Evolutionary conservation across 768 basidiomycete species (phyloP), one percentile per base, ranked within the genome.

Genomic region (Tricholoma flavovirens): DNA sequence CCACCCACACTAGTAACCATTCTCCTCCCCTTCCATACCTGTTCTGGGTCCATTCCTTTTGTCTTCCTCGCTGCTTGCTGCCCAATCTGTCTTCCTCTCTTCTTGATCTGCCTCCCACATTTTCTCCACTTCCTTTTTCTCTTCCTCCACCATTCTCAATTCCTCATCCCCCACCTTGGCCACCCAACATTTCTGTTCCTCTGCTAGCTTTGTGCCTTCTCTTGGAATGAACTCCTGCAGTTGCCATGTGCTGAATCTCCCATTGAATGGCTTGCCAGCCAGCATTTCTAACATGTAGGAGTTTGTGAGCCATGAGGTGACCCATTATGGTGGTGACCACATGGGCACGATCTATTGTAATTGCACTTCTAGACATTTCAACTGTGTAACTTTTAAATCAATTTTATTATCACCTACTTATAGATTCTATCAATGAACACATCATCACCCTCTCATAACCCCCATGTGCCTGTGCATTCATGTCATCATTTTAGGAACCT

Each of bases 331-430:
- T 10, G 54, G 51, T 1, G 69, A 72, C 69, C 70, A 75, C 22
- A 59, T 66, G 1, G 67, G 67, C 7, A 62, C 17, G 4, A 74
- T 46, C 51, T 75, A n/a, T n/a, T n/a, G n/a, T n/a, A n/a, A n/a
- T n/a, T n/a, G n/a, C n/a, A n/a, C n/a, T n/a, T n/a, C n/a, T n/a
- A n/a, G n/a, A n/a, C n/a, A n/a, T n/a, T n/a, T n/a, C n/a, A n/a
- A n/a, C n/a, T n/a, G n/a, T n/a, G n/a, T n/a, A n/a, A n/a, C n/a
- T n/a, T n/a, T n/a, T n/a, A n/a, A n/a, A n/a, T n/a, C n/a, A n/a
- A n/a, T n/a, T n/a, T n/a, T n/a, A n/a, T n/a, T n/a, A n/a, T n/a
- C n/a, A n/a, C n/a, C n/a, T n/a, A n/a, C n/a, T n/a, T n/a, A n/a
- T n/a, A n/a, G n/a, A n/a, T n/a, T n/a, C n/a, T n/a, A n/a, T n/a